Conservation (phyloP, 139 green algal genomes). For the Zygnema circumcarinatum region DNA sequence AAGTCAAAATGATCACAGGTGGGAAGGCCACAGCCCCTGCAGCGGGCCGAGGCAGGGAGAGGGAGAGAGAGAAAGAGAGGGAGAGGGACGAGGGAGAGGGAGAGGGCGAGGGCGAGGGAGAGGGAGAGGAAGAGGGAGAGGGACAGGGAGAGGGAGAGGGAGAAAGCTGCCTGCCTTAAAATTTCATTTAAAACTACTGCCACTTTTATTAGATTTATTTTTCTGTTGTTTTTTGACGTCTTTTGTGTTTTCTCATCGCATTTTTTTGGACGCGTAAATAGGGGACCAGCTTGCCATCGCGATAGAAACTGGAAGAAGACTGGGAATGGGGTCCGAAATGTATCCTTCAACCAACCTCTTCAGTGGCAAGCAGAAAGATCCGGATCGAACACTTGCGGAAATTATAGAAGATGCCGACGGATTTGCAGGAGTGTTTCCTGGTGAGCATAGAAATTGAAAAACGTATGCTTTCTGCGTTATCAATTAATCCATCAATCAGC, state of each 20-base stretch:
- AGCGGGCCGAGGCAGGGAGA: no score
- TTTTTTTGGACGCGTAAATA: conserved; percentile 50
- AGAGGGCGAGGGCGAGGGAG: no score
- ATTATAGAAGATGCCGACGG: conserved; percentile 30
- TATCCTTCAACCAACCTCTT: conserved; percentile 69
- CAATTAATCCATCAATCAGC: no score
- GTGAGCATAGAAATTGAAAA: no score
- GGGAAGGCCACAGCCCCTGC: no score
- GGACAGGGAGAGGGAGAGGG: no score
- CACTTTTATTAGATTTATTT: no score
- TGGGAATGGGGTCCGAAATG: conserved; percentile 86
- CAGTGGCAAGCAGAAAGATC: conserved; percentile 8
- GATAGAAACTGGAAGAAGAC: conserved; percentile 80
- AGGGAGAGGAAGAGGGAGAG: no score
- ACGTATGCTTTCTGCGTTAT: no score
- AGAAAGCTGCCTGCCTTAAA: no score
- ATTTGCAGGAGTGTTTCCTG: conserved; percentile 36
- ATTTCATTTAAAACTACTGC: no score
- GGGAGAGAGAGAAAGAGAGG: no score
- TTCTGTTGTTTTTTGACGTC: background rate
- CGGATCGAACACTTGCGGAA: background rate
- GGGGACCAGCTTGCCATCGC: conserved; percentile 83
- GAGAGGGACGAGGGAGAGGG: background rate
- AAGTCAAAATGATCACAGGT: conserved; percentile 92
- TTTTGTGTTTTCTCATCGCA: conserved; percentile 4